phyloP scores from a whole-genome alignment of 2,329 filamentous ascomycete genomes.

The Ascochyta clinopodiicola region DNA sequence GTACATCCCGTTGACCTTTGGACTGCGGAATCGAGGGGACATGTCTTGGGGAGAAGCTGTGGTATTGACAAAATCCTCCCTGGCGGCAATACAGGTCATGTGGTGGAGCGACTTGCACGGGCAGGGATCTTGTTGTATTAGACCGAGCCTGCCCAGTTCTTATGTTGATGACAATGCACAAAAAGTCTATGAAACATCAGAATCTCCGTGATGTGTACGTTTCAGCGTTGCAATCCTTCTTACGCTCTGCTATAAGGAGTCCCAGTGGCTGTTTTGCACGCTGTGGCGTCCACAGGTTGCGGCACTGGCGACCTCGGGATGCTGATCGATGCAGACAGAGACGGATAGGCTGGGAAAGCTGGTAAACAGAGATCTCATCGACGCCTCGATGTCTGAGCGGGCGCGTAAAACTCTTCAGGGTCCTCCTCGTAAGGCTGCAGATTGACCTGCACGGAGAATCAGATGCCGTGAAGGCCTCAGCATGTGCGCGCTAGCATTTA shows the following conservation, averaged over 20 bases:
- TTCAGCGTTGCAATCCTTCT: neutral
- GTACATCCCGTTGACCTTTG: neutral
- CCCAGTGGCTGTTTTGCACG: neutral
- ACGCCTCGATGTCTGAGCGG: neutral
- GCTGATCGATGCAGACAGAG: neutral
- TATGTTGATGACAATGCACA: neutral
- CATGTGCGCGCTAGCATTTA: conserved; percentile 17
- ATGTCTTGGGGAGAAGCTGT: neutral
- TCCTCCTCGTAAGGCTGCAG: neutral
- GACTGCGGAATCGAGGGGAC: neutral
- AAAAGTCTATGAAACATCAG: neutral
- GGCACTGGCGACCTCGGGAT: neutral
- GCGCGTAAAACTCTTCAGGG: neutral
- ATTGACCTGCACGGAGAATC: neutral
- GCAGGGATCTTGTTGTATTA: conserved; percentile 1
- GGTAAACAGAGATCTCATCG: neutral
- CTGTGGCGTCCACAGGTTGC: neutral
- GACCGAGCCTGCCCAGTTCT: neutral
- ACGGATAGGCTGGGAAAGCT: neutral
- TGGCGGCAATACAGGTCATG: neutral
- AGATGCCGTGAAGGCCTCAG: conserved; percentile 5
- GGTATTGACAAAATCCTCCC: neutral
- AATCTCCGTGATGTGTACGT: neutral
- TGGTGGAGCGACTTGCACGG: neutral
- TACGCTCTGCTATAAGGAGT: neutral